These are phyloP conservation scores for Graphium sp. DNA, from an alignment of 2,329 filamentous ascomycete species.

Conservation along the genomic window DNA sequence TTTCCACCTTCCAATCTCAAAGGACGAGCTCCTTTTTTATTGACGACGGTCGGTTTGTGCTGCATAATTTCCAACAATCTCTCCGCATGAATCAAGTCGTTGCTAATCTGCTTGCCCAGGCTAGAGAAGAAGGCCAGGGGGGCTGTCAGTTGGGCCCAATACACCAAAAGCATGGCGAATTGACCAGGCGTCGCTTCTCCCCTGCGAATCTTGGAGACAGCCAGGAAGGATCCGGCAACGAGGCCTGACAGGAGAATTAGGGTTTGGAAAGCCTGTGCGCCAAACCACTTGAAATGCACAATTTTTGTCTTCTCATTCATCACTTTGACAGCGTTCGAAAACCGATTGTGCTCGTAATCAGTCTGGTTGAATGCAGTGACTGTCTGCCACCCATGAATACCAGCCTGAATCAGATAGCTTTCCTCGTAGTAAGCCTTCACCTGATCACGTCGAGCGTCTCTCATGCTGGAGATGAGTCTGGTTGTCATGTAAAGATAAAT, in stretches of 20 bases:
- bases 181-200: constrained; percentile 43
- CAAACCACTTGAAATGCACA: constrained; percentile 13
- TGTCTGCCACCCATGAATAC: constrained; percentile 41
- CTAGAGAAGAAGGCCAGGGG: constrained; percentile 54
- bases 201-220: constrained; percentile 49
- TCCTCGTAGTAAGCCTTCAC: constrained; percentile 37
- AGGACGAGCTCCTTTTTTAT: constrained; percentile 29
- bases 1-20: constrained; percentile 33
- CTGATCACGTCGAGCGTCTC: constrained; percentile 28
- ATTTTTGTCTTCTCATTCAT: constrained; percentile 12
- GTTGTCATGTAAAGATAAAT: constrained; percentile 38
- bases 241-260: constrained; percentile 54
- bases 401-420: constrained; percentile 35
- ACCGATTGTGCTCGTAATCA: constrained; percentile 35
- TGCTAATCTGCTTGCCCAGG: constrained; percentile 36
- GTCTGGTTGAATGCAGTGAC: constrained; percentile 43
- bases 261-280: constrained; percentile 29
- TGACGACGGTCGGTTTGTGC: constrained; percentile 36
- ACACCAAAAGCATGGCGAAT: constrained; percentile 55
- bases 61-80: constrained; percentile 40
- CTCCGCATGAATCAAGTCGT: constrained; percentile 40
- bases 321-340: constrained; percentile 26
- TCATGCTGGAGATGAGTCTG: constrained; percentile 31
- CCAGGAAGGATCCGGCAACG: constrained; percentile 42
- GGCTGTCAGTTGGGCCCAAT: constrained; percentile 56